Percentiles rank a stretch among this genome's conserved stretches.
phyloP scores from a whole-genome alignment of 768 basidiomycete species.

The Rhodosporidiobolus odoratus region DNA sequence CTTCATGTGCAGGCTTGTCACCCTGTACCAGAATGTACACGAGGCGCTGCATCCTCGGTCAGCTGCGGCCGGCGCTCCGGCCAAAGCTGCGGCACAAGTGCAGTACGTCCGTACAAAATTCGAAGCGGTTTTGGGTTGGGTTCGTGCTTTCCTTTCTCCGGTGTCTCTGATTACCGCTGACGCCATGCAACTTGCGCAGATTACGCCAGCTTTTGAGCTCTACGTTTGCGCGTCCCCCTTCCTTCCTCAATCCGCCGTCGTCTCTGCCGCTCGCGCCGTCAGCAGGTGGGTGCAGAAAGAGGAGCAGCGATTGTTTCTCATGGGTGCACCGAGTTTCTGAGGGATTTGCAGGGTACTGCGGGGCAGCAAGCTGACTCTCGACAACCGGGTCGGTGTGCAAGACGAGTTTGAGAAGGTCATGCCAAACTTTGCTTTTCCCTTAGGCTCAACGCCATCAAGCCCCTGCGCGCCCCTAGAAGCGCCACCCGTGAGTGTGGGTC shows the following conservation, averaged over 20 bases:
- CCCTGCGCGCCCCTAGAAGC: too few relatives aligned
- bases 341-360: too few relatives aligned
- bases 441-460: neutral
- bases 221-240: slow-evolving; percentile 76
- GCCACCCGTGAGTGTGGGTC: too few relatives aligned
- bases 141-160: slow-evolving; percentile 49
- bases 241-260: slow-evolving; percentile 78
- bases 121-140: slow-evolving; percentile 93
- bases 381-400: neutral
- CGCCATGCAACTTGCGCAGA: slow-evolving; percentile 52
- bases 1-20: slow-evolving; percentile 58
- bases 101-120: slow-evolving; percentile 78
- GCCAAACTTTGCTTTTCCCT: too few relatives aligned
- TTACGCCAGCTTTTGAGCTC: slow-evolving; percentile 87
- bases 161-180: neutral
- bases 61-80: slow-evolving; percentile 58
- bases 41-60: slow-evolving; percentile 88
- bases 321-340: slow-evolving; percentile 37
- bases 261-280: slow-evolving; percentile 82
- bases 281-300: slow-evolving; percentile 87
- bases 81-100: slow-evolving; percentile 60
- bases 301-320: slow-evolving; percentile 71
- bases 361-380: too few relatives aligned
- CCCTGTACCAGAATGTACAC: slow-evolving; percentile 78
- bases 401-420: neutral